Evolutionary conservation across 768 basidiomycete species (phyloP).

Genomic region (Plicaturopsis crispa): DNA sequence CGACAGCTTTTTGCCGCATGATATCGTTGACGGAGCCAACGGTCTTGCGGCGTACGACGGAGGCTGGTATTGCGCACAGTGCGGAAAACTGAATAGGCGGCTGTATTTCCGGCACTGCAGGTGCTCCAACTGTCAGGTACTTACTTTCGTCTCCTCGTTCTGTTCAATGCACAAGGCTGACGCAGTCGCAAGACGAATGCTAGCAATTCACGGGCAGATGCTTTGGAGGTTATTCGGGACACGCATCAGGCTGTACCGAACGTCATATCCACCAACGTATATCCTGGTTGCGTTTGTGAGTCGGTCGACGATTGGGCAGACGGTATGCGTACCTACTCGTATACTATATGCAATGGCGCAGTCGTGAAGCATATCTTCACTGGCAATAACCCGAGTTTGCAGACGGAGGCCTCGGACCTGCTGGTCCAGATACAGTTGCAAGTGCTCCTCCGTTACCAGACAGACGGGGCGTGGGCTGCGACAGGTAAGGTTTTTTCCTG

Average conservation of each 20-base stretch:
- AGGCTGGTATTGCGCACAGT: conserved; percentile 42
- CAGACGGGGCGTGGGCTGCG: conserved; percentile 1
- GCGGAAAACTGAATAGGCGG: conserved; percentile 44
- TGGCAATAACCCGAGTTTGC: conserved; percentile 33
- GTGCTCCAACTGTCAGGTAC: conserved; percentile 37
- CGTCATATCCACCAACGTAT: conserved; percentile 9
- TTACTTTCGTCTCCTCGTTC: conserved; percentile 3
- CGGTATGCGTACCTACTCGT: conserved; percentile 20
- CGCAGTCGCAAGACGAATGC: background rate
- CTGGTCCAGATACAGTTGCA: conserved; percentile 32
- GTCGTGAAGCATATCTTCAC: conserved; percentile 39
- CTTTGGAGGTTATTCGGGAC: conserved; percentile 16
- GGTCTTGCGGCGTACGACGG: conserved; percentile 15
- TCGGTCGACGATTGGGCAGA: conserved; percentile 18
- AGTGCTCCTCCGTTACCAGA: conserved; percentile 13
- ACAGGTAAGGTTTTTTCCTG: background rate
- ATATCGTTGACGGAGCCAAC: conserved; percentile 21
- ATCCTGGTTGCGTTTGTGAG: conserved; percentile 12
- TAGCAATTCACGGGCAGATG: conserved; percentile 4
- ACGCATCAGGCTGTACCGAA: conserved; percentile 9
- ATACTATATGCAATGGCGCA: conserved; percentile 14
- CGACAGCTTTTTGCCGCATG: conserved; percentile 20
- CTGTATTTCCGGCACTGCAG: conserved; percentile 35
- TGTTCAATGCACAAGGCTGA: background rate
- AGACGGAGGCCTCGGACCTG: conserved; percentile 28